Percentiles rank a stretch among this genome's conserved stretches.
phyloP scores from a whole-genome alignment of 1,284 basidiomycete species.

The Heliocybe sulcata region DNA sequence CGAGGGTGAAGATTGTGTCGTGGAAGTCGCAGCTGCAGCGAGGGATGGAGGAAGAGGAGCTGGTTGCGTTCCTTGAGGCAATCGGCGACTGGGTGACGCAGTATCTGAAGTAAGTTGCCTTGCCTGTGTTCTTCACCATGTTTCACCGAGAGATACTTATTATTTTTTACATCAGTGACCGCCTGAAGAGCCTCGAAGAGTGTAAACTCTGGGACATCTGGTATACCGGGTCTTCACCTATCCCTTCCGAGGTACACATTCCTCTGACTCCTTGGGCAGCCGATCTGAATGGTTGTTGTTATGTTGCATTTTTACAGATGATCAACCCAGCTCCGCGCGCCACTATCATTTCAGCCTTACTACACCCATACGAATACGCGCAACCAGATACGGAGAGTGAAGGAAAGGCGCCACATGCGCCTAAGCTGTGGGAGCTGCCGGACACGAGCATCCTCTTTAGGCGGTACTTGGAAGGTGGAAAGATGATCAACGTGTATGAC shows the following conservation, averaged over 20 bases:
- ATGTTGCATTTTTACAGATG: constrained; percentile 43
- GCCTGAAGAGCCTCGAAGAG: constrained; percentile 39
- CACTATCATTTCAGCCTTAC: constrained; percentile 49
- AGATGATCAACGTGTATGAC: constrained; percentile 75
- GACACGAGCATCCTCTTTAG: constrained; percentile 71
- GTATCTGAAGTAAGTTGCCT: constrained; percentile 40
- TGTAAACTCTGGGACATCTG: constrained; percentile 58
- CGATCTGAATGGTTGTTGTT: too few species aligned
- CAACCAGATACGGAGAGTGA: constrained; percentile 9
- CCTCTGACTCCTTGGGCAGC: constrained; percentile 1
- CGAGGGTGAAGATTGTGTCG: not conserved
- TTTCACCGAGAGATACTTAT: too few species aligned
- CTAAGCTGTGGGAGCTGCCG: constrained; percentile 41
- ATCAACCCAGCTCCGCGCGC: constrained; percentile 62
- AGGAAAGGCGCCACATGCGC: constrained; percentile 14
- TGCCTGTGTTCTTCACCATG: not conserved
- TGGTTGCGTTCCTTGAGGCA: constrained; percentile 6
- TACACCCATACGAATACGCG: constrained; percentile 48
- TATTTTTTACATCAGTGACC: too few species aligned
- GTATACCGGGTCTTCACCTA: constrained; percentile 57
- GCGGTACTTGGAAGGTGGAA: constrained; percentile 68
- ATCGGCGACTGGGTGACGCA: constrained; percentile 39
- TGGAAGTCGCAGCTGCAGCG: constrained; percentile 1
- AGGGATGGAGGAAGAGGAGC: not conserved
- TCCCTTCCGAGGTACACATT: constrained; percentile 52